Evolutionary conservation across 2,329 filamentous ascomycete species (phyloP).

Genomic region (Metarhizium brunneum): DNA sequence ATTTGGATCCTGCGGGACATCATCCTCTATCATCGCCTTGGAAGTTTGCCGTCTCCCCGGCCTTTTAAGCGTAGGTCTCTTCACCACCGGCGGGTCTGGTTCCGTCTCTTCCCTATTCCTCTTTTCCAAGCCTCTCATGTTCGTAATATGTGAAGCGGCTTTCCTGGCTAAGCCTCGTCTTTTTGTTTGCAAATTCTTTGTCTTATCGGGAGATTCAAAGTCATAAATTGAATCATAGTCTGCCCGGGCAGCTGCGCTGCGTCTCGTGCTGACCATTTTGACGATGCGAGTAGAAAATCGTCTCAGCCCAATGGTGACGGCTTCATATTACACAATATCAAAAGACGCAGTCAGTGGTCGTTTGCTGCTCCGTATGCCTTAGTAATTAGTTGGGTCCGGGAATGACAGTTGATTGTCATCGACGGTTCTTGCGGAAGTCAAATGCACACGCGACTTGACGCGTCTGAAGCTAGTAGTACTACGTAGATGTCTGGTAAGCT

Average conservation of each 20-base stretch:
- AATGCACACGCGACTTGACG: not conserved
- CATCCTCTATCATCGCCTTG: not conserved
- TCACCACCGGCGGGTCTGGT: not conserved
- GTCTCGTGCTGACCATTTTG: conserved; percentile 4
- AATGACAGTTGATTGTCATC: not conserved
- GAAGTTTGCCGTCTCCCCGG: not conserved
- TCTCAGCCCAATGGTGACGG: not conserved
- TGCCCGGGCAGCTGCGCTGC: not conserved
- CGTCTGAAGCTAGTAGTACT: not conserved
- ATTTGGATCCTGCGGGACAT: not conserved
- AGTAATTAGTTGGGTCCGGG: not conserved
- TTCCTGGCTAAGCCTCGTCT: not conserved
- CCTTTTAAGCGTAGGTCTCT: not conserved
- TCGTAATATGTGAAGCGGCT: not conserved
- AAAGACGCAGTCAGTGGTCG: not conserved
- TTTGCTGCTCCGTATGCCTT: not conserved
- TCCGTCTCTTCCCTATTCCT: not conserved
- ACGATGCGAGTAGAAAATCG: not conserved
- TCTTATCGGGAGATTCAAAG: not conserved
- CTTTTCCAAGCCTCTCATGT: not conserved
- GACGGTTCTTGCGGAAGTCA: not conserved
- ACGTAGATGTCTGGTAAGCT: not conserved
- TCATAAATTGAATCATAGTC: not conserved
- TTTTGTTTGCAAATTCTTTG: not conserved
- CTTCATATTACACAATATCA: not conserved